Evolutionary conservation across 2,329 filamentous ascomycete species (phyloP).

Genomic region (Atkinsonella hypoxylon): DNA sequence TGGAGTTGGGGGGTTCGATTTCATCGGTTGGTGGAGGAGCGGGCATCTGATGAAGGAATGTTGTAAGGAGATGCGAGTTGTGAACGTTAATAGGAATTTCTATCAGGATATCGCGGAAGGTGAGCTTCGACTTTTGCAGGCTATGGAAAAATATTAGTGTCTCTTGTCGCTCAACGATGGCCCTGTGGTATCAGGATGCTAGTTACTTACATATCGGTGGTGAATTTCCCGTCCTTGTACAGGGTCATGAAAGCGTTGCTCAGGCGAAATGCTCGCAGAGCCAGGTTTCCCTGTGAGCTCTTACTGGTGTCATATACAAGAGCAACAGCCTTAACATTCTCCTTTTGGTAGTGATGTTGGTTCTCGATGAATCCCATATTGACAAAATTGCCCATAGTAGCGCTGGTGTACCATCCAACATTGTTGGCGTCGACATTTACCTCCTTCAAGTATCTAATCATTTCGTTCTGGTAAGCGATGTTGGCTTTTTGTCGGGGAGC

Average conservation of each 20-base stretch:
- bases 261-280: conserved; percentile 81
- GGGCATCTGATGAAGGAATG: conserved; percentile 88
- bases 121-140: conserved; percentile 85
- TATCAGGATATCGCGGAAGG: conserved; percentile 85
- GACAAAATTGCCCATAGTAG: conserved; percentile 97
- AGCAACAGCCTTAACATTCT: conserved; percentile 78
- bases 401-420: conserved; percentile 96
- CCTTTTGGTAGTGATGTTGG: conserved; percentile 93
- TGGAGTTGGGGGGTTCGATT: conserved; percentile 64
- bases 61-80: conserved; percentile 94
- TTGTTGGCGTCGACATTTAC: conserved; percentile 98
- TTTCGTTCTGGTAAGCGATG: conserved; percentile 79
- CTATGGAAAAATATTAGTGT: conserved; percentile 30
- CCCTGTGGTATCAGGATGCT: background rate
- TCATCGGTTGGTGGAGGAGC: conserved; percentile 48
- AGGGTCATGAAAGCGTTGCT: conserved; percentile 79
- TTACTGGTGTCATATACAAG: conserved; percentile 92
- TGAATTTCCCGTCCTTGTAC: conserved; percentile 97
- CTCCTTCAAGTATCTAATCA: conserved; percentile 93
- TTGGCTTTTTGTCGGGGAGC: conserved; percentile 90
- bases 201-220: conserved; percentile 68
- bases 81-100: conserved; percentile 84
- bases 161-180: background rate
- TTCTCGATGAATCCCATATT: conserved; percentile 95
- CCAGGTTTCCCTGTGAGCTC: conserved; percentile 83